phyloP scores from a whole-genome alignment of 257 asterid genomes.

The Jasminum sambac region DNA sequence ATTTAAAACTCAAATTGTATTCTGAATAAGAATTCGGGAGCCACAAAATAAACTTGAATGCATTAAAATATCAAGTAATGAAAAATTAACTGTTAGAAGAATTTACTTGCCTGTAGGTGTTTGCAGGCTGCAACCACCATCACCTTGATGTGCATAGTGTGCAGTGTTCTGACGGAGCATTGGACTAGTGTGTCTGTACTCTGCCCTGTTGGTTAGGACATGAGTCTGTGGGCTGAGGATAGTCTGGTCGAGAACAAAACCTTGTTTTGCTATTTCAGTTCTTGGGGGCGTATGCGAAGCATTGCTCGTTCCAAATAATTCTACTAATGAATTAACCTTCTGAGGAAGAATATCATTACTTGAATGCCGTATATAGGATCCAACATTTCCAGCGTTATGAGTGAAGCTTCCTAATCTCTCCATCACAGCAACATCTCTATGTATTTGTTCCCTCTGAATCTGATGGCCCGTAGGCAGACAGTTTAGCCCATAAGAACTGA shows the following conservation, averaged over 20 bases:
- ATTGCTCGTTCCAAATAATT: slow-evolving; percentile 36
- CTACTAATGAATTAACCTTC: slow-evolving; percentile 39
- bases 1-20: too few relatives aligned
- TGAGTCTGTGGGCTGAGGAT: slow-evolving; percentile 35
- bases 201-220: slow-evolving; percentile 27
- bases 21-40: neutral
- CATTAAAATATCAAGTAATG: neutral
- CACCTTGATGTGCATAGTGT: slow-evolving; percentile 23
- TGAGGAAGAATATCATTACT: slow-evolving; percentile 28
- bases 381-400: slow-evolving; percentile 29
- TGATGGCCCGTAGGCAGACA: slow-evolving; percentile 14
- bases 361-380: slow-evolving; percentile 23
- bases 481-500: slow-evolving; percentile 19
- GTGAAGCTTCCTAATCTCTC: slow-evolving; percentile 2
- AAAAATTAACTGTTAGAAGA: neutral
- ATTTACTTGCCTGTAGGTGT: slow-evolving; percentile 45
- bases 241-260: slow-evolving; percentile 11
- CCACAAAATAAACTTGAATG: neutral
- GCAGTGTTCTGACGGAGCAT: slow-evolving; percentile 27
- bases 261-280: slow-evolving; percentile 21
- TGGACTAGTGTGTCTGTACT: slow-evolving; percentile 25
- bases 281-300: slow-evolving; percentile 12
- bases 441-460: slow-evolving; percentile 15
- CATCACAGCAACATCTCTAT: slow-evolving; percentile 6
- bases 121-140: slow-evolving; percentile 41